These are phyloP conservation scores for Sporothrix pallida DNA, from an alignment of 2,329 filamentous ascomycete species.

Conservation along the genomic window DNA sequence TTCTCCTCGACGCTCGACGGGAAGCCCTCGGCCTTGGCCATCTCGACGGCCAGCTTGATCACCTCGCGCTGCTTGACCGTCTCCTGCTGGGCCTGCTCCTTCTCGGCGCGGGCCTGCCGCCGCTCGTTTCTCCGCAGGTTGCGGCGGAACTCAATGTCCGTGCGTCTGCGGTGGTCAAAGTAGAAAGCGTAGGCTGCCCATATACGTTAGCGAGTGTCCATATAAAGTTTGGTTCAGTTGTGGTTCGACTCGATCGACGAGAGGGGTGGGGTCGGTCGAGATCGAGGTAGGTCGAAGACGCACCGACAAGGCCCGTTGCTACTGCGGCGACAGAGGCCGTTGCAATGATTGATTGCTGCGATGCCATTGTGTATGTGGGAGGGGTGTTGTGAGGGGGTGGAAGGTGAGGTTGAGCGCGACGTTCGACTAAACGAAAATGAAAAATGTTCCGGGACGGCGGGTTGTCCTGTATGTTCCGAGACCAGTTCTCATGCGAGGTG, in stretches of 20 bases:
- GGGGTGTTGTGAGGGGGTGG: too few relatives aligned
- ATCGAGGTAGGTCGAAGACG: slow-evolving; percentile 38
- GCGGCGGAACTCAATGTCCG: slow-evolving; percentile 68
- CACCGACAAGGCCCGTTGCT: slow-evolving; percentile 66
- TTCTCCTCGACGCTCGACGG: slow-evolving; percentile 88
- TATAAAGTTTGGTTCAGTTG: too few relatives aligned
- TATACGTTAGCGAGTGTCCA: background rate
- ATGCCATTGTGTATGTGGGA: slow-evolving; percentile 40
- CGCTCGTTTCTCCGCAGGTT: slow-evolving; percentile 76
- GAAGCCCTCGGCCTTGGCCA: slow-evolving; percentile 90
- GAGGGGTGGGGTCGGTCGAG: background rate
- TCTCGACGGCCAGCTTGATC: slow-evolving; percentile 76
- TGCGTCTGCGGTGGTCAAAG: slow-evolving; percentile 71
- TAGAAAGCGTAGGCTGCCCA: slow-evolving; percentile 66
- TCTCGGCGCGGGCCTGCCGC: slow-evolving; percentile 71
- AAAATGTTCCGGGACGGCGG: slow-evolving; percentile 12
- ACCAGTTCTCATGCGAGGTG: background rate
- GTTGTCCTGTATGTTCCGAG: slow-evolving; percentile 22
- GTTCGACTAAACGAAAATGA: slow-evolving; percentile 5
- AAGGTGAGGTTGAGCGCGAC: background rate
- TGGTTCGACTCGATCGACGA: background rate
- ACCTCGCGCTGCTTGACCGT: slow-evolving; percentile 70
- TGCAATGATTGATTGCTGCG: slow-evolving; percentile 63
- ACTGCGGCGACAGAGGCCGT: slow-evolving; percentile 66
- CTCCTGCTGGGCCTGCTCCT: slow-evolving; percentile 72